These are phyloP conservation scores for Cladosporium sp. DNA, from an alignment of 2,329 filamentous ascomycete species.

Conservation along the genomic window DNA sequence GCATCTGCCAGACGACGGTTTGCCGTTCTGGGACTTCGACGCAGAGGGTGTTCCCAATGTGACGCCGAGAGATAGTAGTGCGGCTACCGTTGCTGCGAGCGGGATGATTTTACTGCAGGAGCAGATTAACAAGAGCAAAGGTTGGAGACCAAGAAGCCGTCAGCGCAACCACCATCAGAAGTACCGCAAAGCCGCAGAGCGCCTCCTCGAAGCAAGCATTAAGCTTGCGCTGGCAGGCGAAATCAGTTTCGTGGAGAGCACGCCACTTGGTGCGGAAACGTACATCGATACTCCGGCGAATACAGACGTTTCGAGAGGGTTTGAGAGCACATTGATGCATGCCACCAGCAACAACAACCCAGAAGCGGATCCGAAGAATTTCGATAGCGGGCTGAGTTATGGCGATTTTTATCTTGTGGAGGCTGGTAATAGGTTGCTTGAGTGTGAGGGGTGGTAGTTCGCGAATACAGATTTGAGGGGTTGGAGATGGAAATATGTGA, in stretches of 20 bases:
- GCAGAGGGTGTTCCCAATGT: constrained; percentile 19
- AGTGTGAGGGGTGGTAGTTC: neutral
- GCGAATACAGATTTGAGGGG: neutral
- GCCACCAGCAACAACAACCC: constrained; percentile 26
- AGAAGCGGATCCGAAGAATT: constrained; percentile 20
- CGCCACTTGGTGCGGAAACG: constrained; percentile 21
- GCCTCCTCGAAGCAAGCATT: constrained; percentile 17
- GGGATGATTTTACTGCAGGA: constrained; percentile 22
- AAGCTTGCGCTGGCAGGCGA: constrained; percentile 20
- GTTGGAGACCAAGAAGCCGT: neutral
- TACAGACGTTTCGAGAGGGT: constrained; percentile 18
- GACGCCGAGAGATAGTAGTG: constrained; percentile 23
- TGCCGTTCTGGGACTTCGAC: constrained; percentile 24
- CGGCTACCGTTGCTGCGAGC: constrained; percentile 23
- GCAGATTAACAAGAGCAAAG: constrained; percentile 19
- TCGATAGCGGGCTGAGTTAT: constrained; percentile 23
- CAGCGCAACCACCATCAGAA: neutral
- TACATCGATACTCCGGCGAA: constrained; percentile 21
- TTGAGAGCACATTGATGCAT: constrained; percentile 24
- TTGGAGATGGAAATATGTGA: neutral
- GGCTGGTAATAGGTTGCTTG: constrained; percentile 21
- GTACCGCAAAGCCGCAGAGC: constrained; percentile 19
- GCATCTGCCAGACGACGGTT: constrained; percentile 22
- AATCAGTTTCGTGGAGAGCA: constrained; percentile 23
- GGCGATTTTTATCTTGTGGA: constrained; percentile 25